Evolutionary conservation across 345 rosid genomes (phyloP).

Genomic region (Lagerstroemia speciosa): DNA sequence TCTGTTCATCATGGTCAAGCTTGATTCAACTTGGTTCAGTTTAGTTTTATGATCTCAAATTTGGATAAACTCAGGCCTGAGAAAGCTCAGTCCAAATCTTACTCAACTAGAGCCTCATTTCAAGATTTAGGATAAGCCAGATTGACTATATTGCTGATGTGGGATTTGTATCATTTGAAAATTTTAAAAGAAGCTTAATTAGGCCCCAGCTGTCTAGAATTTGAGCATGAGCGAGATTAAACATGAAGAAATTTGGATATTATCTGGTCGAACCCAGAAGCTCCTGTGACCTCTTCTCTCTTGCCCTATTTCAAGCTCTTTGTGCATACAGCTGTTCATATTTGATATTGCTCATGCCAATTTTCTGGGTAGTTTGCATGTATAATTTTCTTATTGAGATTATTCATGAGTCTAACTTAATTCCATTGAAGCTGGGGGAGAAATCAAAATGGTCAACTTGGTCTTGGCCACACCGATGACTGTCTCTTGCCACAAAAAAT

Average conservation of each 20-base stretch:
- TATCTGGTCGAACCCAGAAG: too few species aligned
- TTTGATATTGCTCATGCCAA: not conserved
- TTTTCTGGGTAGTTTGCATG: not conserved
- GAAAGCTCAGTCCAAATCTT: not conserved
- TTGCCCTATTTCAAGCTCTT: not conserved
- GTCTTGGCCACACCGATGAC: conserved; percentile 81
- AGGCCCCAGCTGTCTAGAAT: too few species aligned
- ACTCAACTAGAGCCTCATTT: not conserved
- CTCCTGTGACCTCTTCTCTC: too few species aligned
- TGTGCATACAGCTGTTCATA: not conserved
- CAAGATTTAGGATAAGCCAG: too few species aligned
- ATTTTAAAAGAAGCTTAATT: not conserved
- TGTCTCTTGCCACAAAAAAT: conserved; percentile 85
- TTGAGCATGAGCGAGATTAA: not conserved
- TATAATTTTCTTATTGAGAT: not conserved
- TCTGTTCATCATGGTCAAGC: not conserved
- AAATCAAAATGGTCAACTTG: conserved; percentile 98
- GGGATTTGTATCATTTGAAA: not conserved
- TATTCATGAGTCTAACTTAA: not conserved
- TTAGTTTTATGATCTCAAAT: not conserved
- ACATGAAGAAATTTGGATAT: too few species aligned
- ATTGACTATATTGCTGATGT: too few species aligned
- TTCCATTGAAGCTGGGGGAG: conserved; percentile 83
- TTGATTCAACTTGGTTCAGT: not conserved
- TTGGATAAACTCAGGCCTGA: not conserved